These are phyloP conservation scores for Acacia concinna DNA, from an alignment of 331 rosid genomes.

Conservation along the genomic window DNA sequence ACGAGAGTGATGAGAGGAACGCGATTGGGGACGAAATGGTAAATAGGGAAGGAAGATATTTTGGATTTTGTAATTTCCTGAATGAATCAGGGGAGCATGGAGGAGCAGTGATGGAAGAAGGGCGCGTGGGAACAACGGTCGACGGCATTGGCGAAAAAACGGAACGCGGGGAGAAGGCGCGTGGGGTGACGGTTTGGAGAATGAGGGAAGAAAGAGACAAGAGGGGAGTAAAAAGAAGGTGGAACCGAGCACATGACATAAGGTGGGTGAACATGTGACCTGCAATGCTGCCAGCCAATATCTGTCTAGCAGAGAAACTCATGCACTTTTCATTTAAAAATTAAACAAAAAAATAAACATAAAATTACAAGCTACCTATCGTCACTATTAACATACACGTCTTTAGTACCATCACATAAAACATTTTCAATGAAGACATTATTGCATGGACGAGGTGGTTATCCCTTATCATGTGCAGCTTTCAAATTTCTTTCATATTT, in stretches of 20 bases:
- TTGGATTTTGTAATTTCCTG: background rate
- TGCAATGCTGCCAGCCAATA: conserved; percentile 43
- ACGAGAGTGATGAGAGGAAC: background rate
- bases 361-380: background rate
- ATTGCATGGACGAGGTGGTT: too few species aligned
- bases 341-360: background rate
- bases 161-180: conserved; percentile 19
- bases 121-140: conserved; percentile 26
- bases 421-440: too few species aligned
- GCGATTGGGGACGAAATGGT: conserved; percentile 1
- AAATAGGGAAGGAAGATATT: conserved; percentile 8
- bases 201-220: conserved; percentile 30
- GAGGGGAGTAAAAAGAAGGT: conserved; percentile 27
- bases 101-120: background rate
- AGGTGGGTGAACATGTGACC: conserved; percentile 47
- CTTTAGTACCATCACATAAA: too few species aligned
- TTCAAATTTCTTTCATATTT: too few species aligned
- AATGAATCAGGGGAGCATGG: background rate
- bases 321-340: background rate
- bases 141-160: background rate
- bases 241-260: conserved; percentile 41
- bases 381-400: too few species aligned
- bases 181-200: conserved; percentile 15
- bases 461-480: too few species aligned
- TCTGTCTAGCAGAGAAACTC: background rate